phyloP scores from a whole-genome alignment of 1,284 basidiomycete species.

The Spongiforma sp. region DNA sequence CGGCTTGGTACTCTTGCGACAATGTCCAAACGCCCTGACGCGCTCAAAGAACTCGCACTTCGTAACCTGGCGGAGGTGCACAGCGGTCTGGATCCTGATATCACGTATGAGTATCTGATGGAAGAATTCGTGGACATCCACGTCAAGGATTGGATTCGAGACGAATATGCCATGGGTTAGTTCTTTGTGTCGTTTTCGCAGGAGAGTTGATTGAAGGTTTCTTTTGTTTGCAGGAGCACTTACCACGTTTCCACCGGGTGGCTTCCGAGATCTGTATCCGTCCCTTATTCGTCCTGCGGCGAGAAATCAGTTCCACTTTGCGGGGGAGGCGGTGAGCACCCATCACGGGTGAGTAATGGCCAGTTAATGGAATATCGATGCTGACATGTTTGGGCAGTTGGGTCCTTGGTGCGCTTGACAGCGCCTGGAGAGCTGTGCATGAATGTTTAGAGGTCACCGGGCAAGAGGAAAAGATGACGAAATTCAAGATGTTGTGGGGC shows the following conservation, averaged over 20 bases:
- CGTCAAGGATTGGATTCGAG: slow-evolving; percentile 14
- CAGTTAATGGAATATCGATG: not conserved
- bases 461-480: slow-evolving; percentile 14
- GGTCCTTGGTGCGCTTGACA: slow-evolving; percentile 32
- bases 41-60: slow-evolving; percentile 17
- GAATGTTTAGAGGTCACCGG: slow-evolving; percentile 24
- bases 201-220: not conserved
- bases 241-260: not conserved
- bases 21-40: not conserved
- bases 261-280: not conserved
- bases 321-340: not conserved
- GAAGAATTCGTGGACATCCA: slow-evolving; percentile 16
- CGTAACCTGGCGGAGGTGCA: slow-evolving; percentile 21
- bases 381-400: slow-evolving; percentile 26
- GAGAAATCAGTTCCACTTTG: not conserved
- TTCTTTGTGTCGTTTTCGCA: not conserved
- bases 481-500: slow-evolving; percentile 24
- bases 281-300: not conserved
- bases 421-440: slow-evolving; percentile 30
- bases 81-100: not conserved
- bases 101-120: slow-evolving; percentile 11
- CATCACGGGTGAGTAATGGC: not conserved
- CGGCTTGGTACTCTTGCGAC: slow-evolving; percentile 14
- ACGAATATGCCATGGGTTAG: slow-evolving; percentile 17
- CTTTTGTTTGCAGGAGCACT: not conserved